Conservation (phyloP, 202 grass and related monocot genomes). For the Setaria italica region DNA sequence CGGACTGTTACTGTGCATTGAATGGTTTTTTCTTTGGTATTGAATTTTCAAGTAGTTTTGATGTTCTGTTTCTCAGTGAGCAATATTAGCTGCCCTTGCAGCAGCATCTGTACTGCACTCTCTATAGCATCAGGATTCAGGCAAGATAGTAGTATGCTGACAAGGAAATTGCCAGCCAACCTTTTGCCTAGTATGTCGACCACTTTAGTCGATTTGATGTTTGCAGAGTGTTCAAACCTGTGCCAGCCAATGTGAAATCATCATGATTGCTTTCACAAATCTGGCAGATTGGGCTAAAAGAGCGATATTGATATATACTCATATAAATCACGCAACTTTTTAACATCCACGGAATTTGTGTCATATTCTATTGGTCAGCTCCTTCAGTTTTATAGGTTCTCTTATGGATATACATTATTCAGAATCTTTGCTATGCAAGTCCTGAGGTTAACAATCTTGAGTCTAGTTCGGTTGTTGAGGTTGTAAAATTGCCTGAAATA, state of each 20-base stretch:
- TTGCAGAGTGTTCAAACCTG: not conserved
- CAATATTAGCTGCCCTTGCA: not conserved
- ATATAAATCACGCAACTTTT: not conserved
- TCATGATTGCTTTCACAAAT: not conserved
- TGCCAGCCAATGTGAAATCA: not conserved
- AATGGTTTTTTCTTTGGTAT: not conserved
- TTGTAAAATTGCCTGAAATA: not conserved
- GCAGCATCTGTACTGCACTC: slow-evolving; percentile 11
- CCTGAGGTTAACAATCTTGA: slow-evolving; percentile 16
- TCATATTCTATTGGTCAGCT: not conserved
- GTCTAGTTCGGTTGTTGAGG: not conserved
- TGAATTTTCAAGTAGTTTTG: slow-evolving; percentile 26
- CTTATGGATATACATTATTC: not conserved
- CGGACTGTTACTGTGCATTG: not conserved
- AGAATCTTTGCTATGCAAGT: not conserved
- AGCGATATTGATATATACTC: not conserved
- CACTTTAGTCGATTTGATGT: not conserved
- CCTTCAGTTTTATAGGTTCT: not conserved
- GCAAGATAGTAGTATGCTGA: slow-evolving; percentile 8
- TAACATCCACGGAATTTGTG: not conserved
- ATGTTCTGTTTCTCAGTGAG: slow-evolving; percentile 1
- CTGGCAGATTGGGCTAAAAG: not conserved
- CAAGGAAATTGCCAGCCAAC: not conserved
- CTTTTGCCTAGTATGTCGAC: not conserved
- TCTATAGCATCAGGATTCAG: not conserved